Conservation (phyloP, 2,329 filamentous ascomycete species). For the Nigrospora osmanthi region DNA sequence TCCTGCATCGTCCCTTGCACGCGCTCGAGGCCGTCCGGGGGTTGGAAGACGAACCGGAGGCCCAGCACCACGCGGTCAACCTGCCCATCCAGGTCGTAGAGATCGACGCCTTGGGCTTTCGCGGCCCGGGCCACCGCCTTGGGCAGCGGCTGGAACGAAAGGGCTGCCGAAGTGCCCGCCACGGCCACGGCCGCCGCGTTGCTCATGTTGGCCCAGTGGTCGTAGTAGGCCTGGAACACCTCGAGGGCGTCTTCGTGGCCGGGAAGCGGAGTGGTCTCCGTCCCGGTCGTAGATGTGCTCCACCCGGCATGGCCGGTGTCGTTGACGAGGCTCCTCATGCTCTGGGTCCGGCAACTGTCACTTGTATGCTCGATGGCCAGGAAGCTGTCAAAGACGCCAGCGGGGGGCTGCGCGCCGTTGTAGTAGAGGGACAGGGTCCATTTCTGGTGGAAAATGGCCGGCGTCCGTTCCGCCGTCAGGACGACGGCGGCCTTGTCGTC, state of each 20-base stretch:
- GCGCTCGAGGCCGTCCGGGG: slow-evolving; percentile 15
- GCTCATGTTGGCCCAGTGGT: slow-evolving; percentile 23
- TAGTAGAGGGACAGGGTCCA: slow-evolving; percentile 59
- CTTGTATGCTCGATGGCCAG: slow-evolving; percentile 32
- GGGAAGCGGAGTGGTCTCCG: slow-evolving; percentile 27
- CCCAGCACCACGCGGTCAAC: slow-evolving; percentile 33
- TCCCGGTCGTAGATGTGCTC: slow-evolving; percentile 28
- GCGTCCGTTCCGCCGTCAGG: slow-evolving; percentile 40
- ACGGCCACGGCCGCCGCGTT: slow-evolving; percentile 11
- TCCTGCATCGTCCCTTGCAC: slow-evolving; percentile 26
- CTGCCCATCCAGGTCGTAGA: slow-evolving; percentile 29
- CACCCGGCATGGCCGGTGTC: slow-evolving; percentile 17
- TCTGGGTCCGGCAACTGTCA: slow-evolving; percentile 37
- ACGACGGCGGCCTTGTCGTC: slow-evolving; percentile 56
- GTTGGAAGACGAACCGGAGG: slow-evolving; percentile 31
- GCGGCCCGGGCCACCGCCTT: slow-evolving; percentile 23
- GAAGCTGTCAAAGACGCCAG: slow-evolving; percentile 49
- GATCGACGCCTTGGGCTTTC: slow-evolving; percentile 23
- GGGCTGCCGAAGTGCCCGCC: slow-evolving; percentile 20
- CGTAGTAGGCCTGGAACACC: slow-evolving; percentile 21
- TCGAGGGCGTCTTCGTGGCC: slow-evolving; percentile 13
- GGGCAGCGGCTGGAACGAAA: slow-evolving; percentile 30
- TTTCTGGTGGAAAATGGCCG: slow-evolving; percentile 34
- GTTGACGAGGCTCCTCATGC: slow-evolving; percentile 1
- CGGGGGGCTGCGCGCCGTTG: slow-evolving; percentile 44